Base-by-base conservation (phyloP, 1,139 yeast genomes). In the Pichia inconspicua region DNA sequence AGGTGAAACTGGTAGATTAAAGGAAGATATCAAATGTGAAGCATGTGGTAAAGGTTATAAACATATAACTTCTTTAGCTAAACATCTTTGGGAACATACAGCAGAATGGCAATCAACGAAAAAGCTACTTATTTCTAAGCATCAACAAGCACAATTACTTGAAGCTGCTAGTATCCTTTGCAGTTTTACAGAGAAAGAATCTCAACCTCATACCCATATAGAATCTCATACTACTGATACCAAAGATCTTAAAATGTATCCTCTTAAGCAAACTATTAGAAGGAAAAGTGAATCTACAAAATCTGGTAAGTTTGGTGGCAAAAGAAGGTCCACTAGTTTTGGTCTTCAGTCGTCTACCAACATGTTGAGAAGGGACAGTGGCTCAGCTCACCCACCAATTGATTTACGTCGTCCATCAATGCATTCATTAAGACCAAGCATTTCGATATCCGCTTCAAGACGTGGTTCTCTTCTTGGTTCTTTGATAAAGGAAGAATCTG, bases 21-120 rank as follows among this genome's bases (percentile, higher is more conserved):
- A 85, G 63, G 94, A 86, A 61, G 90, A 84, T 60, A 74, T 86
- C 54, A 82, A 83, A 59, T 86, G 95, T 68, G 94, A 86, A 65
- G 88, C 94, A 3, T 86, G 96, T 61, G 95, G 95, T 11, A 86
- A 87, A 64, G 94, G 94, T 14, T 86, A 86, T 63, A 87, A 86
- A 63, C 96, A 86, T 66, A 83, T 86, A 10, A 81, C 90, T 2
- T 83, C 92, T 22, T 72, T 86, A 52, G 95, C 75, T 56, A 87
- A 77, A 74, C 89, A 75, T 68, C 71, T 72, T 61, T 90, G 95
- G 85, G 85, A 80, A 74, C 96, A 87, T 63, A 87, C 96, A 0
- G 95, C 95, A 0, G 95, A 87, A 63, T 87, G 95, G 95, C 84
- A 82, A 60, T 83, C 83, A 59, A 87, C 95, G 2, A 83, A 85